phyloP scores from a whole-genome alignment of 306 rosid species.

The Pyrus communis region DNA sequence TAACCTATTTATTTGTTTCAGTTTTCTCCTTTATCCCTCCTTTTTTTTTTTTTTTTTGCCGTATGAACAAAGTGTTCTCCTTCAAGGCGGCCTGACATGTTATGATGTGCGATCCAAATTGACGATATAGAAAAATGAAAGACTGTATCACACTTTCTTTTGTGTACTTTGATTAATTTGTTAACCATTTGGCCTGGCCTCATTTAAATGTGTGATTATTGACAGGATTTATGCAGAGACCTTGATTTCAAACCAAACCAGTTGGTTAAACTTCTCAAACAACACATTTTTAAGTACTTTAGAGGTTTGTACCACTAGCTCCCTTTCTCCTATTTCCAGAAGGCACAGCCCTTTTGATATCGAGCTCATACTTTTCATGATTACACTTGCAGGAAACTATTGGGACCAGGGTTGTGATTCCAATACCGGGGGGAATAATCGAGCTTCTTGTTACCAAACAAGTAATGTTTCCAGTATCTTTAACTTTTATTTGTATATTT shows the following conservation, averaged over 20 bases:
- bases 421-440: slow-evolving; percentile 59
- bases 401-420: slow-evolving; percentile 70
- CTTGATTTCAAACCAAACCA: slow-evolving; percentile 59
- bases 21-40: neutral
- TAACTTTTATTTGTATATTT: neutral
- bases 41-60: too few relatives aligned
- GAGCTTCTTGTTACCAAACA: slow-evolving; percentile 65
- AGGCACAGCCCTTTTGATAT: neutral
- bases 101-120: neutral
- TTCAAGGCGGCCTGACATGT: too few relatives aligned
- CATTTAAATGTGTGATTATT: neutral
- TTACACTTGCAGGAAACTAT: slow-evolving; percentile 41
- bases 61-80: neutral
- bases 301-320: slow-evolving; percentile 34
- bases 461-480: slow-evolving; percentile 17
- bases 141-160: neutral
- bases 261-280: slow-evolving; percentile 53
- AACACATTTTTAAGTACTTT: slow-evolving; percentile 24
- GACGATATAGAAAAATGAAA: too few relatives aligned
- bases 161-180: neutral
- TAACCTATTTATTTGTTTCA: neutral
- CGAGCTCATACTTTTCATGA: neutral
- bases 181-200: neutral
- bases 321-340: neutral
- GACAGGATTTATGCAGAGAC: slow-evolving; percentile 60